A percentile compares a stretch with the other conserved stretches of the same genome.
These are phyloP conservation scores for Pachyrhizus erosus DNA, from an alignment of 306 rosid genomes.

Conservation along the genomic window DNA sequence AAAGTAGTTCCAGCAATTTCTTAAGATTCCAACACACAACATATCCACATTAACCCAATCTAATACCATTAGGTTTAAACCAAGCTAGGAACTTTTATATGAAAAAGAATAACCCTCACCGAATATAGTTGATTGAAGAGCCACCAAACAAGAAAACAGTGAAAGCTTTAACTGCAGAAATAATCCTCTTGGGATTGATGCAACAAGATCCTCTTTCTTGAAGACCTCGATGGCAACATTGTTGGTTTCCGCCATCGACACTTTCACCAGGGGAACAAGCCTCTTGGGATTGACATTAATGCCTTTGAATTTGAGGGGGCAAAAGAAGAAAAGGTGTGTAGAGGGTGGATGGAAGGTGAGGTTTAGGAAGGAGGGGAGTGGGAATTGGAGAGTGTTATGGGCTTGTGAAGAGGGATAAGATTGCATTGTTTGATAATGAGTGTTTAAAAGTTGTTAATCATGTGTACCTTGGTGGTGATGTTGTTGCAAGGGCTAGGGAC, in stretches of 20 bases:
- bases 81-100: background rate
- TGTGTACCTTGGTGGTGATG: too few species aligned
- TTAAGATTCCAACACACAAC: constrained; percentile 47
- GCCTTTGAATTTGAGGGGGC: constrained; percentile 7
- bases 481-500: too few species aligned
- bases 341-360: background rate
- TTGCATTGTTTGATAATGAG: too few species aligned
- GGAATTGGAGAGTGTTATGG: constrained; percentile 11
- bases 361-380: background rate
- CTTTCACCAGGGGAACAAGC: background rate
- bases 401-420: too few species aligned
- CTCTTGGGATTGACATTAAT: background rate
- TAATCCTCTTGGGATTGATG: too few species aligned
- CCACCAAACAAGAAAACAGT: constrained; percentile 91
- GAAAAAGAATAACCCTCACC: constrained; percentile 45
- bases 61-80: background rate
- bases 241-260: constrained; percentile 53
- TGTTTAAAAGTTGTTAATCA: too few species aligned
- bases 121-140: constrained; percentile 66
- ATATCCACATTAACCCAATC: background rate
- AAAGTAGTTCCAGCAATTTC: constrained; percentile 79
- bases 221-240: constrained; percentile 58
- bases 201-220: constrained; percentile 68
- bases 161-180: too few species aligned
- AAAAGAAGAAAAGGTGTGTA: background rate